Base-by-base conservation (phyloP, 768 basidiomycete genomes). In the Pulveroboletus ravenelii region DNA sequence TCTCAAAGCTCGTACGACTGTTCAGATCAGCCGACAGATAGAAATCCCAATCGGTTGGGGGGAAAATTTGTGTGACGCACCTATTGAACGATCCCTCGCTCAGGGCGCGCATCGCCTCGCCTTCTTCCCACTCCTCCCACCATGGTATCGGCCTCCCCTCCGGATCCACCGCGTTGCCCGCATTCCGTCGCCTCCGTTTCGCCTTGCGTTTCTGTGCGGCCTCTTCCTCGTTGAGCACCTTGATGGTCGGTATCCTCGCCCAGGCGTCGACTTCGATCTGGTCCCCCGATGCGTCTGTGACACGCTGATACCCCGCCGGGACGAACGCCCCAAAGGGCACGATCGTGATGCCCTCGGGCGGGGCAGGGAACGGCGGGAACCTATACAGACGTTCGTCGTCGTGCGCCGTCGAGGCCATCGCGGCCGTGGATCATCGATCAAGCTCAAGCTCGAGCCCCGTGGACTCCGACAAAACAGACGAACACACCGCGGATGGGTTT, bases 321-420 rank as follows among this genome's bases (percentile, higher is more conserved):
- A 3, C 62, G 55, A 75, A 82, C 27, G 69, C 62, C 37, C 64
- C 62, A 61, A 80, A 81, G 0, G 76, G 68, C 32, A 72, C 60
- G 51, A 81, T 69, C 27, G 51, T 52, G 17, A 74, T 71, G 15
- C 74, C 78, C 6, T 61, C 57, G 0, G 78, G 77, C 0, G 55
- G 41, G 2, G 39, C 13, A 7, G 80, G 79, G 55, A 80, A 81
- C 0, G 79, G 78, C 1, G 79, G 79, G 50, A 79, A 80, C 10
- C 3, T 40, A 13, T 37, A 41, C 18, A 38, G 0, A 3, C 41
- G 18, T 1, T 50, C 47, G 23, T 48, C 17, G 29, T 1, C 18
- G 15, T 10, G 23, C 10, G 32, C 23, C 37, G 23, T 20, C 20
- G 31, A 12, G 8, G 45, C 3, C 36, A 36, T 51, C 32, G 18